Evolutionary conservation across 169 alveolate genomes (phyloP), one percentile per base, ranked within the genome.

Genomic region (Eimeria falciformis): DNA sequence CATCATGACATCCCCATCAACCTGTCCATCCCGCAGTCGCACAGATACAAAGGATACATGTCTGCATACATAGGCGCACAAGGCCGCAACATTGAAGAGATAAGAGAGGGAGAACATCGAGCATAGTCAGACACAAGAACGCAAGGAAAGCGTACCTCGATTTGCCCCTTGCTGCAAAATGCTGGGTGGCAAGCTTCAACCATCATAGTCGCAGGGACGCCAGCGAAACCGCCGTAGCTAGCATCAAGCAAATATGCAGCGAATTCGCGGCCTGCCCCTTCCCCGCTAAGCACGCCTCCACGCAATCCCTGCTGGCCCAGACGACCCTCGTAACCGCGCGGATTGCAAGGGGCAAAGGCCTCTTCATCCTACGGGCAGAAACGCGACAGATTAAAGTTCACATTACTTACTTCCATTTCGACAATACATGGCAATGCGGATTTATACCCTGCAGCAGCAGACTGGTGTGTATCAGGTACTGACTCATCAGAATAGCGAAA

Each of bases 331-430:
- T 98, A 97, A 14, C 99, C 99, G 50, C 99, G 96, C 18, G 99
- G 99, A 91, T 99, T 99, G 94, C 97, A 98, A 17, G 99, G 99
- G 18, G 99, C 99, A 93, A 97, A 98, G 37, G 99, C 99, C 94
- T 99, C 99, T 93, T 99, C 99, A 96, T 99, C 99, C 73, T 97
- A 79, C 17, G 17, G 33, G 46, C 91, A 40, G 47, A 73, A 21
- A n/a, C 5, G 1, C 83, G 23, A 53, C 53, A 25, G 9, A 68
- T 1, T 25, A 5, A 68, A 29, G 53, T 3, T 33, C 47, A 29
- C 50, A 29, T 6, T 47, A 68, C 1, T 33, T 5, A 47, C 53
- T 5, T 29, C n/a, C 79, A 14, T 4, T n/a, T 68, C 47, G 0
- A 68, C 5, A 33, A 33, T 27, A 5, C 50, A 29, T 11, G 5